Percentiles rank a stretch among this genome's conserved stretches.
Evolutionary conservation across 1,284 basidiomycete genomes (phyloP).

Genomic region (Inonotus hispidus): DNA sequence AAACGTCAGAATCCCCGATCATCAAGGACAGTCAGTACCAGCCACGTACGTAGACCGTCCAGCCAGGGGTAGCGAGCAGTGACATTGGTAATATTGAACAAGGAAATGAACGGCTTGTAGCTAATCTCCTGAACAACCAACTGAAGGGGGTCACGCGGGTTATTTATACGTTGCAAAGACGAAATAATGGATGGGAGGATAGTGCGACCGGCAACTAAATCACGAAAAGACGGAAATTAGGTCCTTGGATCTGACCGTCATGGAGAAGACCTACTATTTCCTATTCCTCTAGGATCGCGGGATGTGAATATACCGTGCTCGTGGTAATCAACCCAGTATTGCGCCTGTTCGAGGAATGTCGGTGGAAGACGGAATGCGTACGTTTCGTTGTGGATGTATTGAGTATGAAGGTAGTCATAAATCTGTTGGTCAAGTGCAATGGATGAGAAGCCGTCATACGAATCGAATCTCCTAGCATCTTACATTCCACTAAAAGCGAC

Average conservation of each 20-base stretch:
- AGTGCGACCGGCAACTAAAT: slow-evolving; percentile 71
- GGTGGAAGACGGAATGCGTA: slow-evolving; percentile 30
- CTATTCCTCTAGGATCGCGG: slow-evolving; percentile 33
- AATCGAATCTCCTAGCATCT: slow-evolving; percentile 15
- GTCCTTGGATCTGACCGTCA: background rate
- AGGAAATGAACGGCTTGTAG: slow-evolving; percentile 86
- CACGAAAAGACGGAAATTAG: background rate
- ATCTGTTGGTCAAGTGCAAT: slow-evolving; percentile 27
- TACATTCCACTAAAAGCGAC: slow-evolving; percentile 32
- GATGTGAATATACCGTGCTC: slow-evolving; percentile 45
- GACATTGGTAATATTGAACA: slow-evolving; percentile 74
- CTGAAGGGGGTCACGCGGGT: slow-evolving; percentile 72
- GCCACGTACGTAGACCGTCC: slow-evolving; percentile 54
- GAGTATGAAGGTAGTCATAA: slow-evolving; percentile 48
- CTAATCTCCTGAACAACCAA: slow-evolving; percentile 65
- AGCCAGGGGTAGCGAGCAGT: slow-evolving; percentile 51
- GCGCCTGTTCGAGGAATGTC: slow-evolving; percentile 34
- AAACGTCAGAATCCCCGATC: background rate
- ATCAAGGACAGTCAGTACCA: background rate
- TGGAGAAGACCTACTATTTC: slow-evolving; percentile 31
- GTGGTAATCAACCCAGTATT: slow-evolving; percentile 47
- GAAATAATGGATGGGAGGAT: slow-evolving; percentile 65
- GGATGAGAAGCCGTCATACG: background rate
- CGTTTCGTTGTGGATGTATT: slow-evolving; percentile 42
- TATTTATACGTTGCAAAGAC: slow-evolving; percentile 70